Evolutionary conservation across 106 monocot species (phyloP).

Genomic region (Dendrobium officinale): DNA sequence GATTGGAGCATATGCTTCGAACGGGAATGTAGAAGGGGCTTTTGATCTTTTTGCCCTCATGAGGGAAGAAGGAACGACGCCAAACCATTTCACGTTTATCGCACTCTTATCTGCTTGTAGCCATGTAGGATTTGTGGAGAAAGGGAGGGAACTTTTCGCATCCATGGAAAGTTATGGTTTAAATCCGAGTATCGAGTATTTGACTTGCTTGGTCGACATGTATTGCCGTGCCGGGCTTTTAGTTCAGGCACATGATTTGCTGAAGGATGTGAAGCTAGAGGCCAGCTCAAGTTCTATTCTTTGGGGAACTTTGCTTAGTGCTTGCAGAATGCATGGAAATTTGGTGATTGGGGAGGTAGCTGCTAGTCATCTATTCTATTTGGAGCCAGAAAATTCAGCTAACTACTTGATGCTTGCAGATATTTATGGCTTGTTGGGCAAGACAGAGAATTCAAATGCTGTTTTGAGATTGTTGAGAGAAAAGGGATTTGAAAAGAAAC

Average conservation of each 20-base stretch:
- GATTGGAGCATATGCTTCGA: conserved; percentile 56
- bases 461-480: conserved; percentile 21
- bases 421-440: conserved; percentile 35
- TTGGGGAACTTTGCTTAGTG: conserved; percentile 62
- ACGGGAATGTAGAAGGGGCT: conserved; percentile 36
- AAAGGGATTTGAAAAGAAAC: conserved; percentile 20
- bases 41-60: conserved; percentile 43
- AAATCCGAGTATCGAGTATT: conserved; percentile 42
- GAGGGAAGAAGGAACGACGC: conserved; percentile 26
- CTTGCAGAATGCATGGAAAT: conserved; percentile 45
- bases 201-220: conserved; percentile 50
- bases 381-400: conserved; percentile 55
- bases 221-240: conserved; percentile 46
- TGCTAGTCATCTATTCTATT: conserved; percentile 26
- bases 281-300: conserved; percentile 12
- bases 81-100: conserved; percentile 65
- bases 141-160: conserved; percentile 32
- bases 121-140: conserved; percentile 50
- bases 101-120: conserved; percentile 57
- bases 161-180: conserved; percentile 50
- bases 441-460: conserved; percentile 32
- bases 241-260: conserved; percentile 31
- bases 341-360: conserved; percentile 38
- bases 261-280: conserved; percentile 13
- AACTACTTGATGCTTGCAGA: conserved; percentile 60